Percentiles rank a stretch among this genome's conserved stretches.
Conservation (phyloP, 352 stramenopile species). For the Pythium utonaiense region DNA sequence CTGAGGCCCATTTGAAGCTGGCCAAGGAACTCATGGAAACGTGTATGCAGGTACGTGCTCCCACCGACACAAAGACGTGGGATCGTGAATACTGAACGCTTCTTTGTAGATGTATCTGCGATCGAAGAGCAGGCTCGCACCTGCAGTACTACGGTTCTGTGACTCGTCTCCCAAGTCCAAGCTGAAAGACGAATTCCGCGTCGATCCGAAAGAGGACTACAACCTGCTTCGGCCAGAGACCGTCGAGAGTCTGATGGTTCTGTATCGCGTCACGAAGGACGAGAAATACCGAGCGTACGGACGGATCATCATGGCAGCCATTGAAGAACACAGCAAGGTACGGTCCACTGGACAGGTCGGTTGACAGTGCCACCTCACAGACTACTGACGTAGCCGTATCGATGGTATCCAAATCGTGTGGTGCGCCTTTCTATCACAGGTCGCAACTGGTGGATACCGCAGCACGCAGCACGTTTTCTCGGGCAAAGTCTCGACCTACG, state of each 20-base stretch:
- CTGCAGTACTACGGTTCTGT: constrained; percentile 68
- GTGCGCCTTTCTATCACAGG: constrained; percentile 20
- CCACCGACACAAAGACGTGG: neutral
- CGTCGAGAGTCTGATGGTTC: constrained; percentile 87
- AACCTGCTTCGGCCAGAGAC: constrained; percentile 85
- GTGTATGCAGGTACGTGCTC: constrained; percentile 50
- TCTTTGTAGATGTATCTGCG: constrained; percentile 62
- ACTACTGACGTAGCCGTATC: too few relatives aligned
- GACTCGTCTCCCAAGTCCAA: constrained; percentile 4
- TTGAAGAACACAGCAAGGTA: constrained; percentile 71
- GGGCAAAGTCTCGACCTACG: constrained; percentile 24
- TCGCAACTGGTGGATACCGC: constrained; percentile 60
- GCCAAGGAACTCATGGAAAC: constrained; percentile 68
- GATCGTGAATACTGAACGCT: neutral
- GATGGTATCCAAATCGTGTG: neutral
- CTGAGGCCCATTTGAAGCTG: constrained; percentile 48
- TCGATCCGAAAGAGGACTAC: constrained; percentile 35
- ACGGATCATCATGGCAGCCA: constrained; percentile 70
- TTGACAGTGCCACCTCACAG: too few relatives aligned
- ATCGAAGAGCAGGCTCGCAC: constrained; percentile 52
- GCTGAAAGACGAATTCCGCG: constrained; percentile 19
- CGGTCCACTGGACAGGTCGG: too few relatives aligned
- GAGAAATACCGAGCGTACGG: constrained; percentile 76
- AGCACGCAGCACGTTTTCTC: constrained; percentile 53
- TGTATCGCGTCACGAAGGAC: constrained; percentile 85